Conservation (phyloP, 2,329 filamentous ascomycete genomes). For the Ophiocordyceps unilateralis region DNA sequence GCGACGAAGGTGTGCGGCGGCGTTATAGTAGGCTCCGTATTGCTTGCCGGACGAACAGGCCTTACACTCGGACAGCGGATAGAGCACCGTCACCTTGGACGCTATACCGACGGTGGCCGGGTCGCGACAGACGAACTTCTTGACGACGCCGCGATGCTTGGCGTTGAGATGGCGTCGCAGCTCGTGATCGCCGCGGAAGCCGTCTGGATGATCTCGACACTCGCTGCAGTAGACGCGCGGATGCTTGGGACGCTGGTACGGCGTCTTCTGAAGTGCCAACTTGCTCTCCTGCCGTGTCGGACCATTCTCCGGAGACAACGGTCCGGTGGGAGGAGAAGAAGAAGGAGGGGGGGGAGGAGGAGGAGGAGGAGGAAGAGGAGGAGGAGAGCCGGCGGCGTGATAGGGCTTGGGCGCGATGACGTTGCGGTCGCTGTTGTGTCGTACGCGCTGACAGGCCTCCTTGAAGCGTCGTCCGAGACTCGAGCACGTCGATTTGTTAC, state of each 20-base stretch:
- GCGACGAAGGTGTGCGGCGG: conserved; percentile 36
- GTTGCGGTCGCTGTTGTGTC: conserved; percentile 21
- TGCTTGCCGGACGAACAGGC: conserved; percentile 37
- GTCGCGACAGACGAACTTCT: conserved; percentile 38
- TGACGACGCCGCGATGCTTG: conserved; percentile 36
- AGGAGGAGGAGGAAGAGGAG: too few relatives aligned
- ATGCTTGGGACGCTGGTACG: conserved; percentile 38
- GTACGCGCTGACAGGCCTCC: conserved; percentile 27
- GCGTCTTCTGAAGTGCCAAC: conserved; percentile 21
- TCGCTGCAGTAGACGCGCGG: conserved; percentile 59
- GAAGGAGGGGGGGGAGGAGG: too few relatives aligned
- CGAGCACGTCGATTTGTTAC: conserved; percentile 26
- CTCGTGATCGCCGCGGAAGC: conserved; percentile 85
- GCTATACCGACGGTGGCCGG: conserved; percentile 20
- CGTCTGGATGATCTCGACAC: conserved; percentile 68
- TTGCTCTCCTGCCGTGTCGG: conserved; percentile 28
- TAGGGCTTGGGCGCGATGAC: conserved; percentile 28
- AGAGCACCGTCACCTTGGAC: conserved; percentile 27
- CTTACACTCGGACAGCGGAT: conserved; percentile 35
- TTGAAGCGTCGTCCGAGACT: conserved; percentile 26
- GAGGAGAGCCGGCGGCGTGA: too few relatives aligned
- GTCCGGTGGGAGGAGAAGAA: too few relatives aligned
- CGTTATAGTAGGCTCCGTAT: conserved; percentile 42
- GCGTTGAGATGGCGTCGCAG: conserved; percentile 49
- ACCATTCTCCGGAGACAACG: too few relatives aligned